Conservation (phyloP, 2,329 filamentous ascomycete genomes). For the Claviceps pazoutovae region DNA sequence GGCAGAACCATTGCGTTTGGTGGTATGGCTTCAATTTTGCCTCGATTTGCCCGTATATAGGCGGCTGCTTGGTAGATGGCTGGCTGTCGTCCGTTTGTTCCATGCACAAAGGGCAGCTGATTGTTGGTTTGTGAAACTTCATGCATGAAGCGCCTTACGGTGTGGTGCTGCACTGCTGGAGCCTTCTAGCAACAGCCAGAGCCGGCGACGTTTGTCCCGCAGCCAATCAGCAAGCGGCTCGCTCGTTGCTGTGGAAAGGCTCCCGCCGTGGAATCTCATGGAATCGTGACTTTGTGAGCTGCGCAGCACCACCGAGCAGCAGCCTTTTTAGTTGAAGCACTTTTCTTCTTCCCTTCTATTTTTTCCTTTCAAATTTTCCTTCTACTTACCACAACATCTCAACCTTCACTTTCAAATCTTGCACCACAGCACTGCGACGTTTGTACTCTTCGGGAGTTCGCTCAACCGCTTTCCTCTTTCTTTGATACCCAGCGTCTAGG, state of each 20-base stretch:
- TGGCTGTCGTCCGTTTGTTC: background rate
- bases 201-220: constrained; percentile 2
- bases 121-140: background rate
- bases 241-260: constrained; percentile 14
- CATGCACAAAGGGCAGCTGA: background rate
- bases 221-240: constrained; percentile 14
- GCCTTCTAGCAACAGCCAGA: constrained; percentile 12
- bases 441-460: constrained; percentile 3
- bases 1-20: too few relatives aligned
- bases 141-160: background rate
- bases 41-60: background rate
- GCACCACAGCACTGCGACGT: constrained; percentile 11
- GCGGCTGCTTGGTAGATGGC: background rate
- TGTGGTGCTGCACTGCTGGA: constrained; percentile 6
- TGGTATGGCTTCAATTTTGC: background rate
- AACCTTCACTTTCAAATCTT: background rate
- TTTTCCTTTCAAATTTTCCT: constrained; percentile 11
- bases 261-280: constrained; percentile 30
- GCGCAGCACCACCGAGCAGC: constrained; percentile 9
- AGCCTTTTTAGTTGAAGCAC: constrained; percentile 21
- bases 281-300: constrained; percentile 24
- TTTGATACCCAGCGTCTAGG: constrained; percentile 10
- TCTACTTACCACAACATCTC: constrained; percentile 8
- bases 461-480: constrained; percentile 3
- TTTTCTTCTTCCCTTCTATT: constrained; percentile 12